Base-by-base conservation (phyloP, 495 filamentous ascomycete genomes). In the Hypoxylon perforatum region DNA sequence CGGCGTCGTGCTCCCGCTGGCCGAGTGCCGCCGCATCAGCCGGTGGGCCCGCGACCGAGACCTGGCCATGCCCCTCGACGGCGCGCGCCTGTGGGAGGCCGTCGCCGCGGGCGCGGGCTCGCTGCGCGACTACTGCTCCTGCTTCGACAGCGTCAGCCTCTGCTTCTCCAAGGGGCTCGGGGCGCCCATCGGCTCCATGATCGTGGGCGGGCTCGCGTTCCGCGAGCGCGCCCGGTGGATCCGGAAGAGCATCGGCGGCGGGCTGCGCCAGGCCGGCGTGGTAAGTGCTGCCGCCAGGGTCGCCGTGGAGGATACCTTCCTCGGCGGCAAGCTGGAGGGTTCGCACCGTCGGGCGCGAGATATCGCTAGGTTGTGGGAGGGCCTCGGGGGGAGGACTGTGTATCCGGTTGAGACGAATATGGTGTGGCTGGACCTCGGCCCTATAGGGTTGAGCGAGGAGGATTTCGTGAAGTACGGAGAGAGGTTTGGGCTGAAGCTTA, bases 91-190 rank as follows among this genome's bases (percentile, higher is more conserved):
- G 17, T 96, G 90, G 90, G 88, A 92, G 62, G 90, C 88, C 0
- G 84, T 85, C 12, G 81, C 81, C 5, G 77, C 86, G 0, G 81
- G 82, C 1, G 83, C 84, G 3, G 84, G 86, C 1, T 80, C 73
- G 17, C 73, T 96, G 17, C 64, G 81, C 11, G 90, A 92, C 1
- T 95, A 86, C 71, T 81, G 87, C 35, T 82, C 72, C 38, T 79
- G 87, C 46, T 91, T 93, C 64, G 92, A 96, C 63, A 91, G 87
- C 47, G 81, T 93, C 1, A 89, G 84, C 58, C 79, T 96, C 9
- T 95, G 92, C 73, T 93, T 96, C 65, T 88, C 85, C 11, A 96
- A 96, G 74, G 90, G 91, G 0, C 76, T 96, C 0, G 92, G 92
- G 1, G 92, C 92, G 0, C 92, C 92, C 0, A 87, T 95, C 47